A percentile compares a stretch with the other conserved stretches of the same genome.
Evolutionary conservation across 805 yeast genomes (phyloP).

Genomic region (Candida orba): DNA sequence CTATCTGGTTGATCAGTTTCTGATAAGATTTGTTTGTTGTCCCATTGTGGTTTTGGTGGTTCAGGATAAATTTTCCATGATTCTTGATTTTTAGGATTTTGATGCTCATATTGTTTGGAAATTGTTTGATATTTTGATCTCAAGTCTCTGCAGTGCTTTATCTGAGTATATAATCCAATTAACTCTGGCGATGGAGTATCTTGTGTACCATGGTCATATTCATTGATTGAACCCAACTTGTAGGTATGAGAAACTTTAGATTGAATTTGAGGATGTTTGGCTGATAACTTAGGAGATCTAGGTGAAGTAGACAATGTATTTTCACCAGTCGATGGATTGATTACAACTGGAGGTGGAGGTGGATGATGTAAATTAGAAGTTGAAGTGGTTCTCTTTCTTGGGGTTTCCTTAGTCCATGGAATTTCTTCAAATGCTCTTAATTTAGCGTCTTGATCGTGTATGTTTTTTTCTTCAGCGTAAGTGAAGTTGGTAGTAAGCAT

Average conservation of each 20-base stretch:
- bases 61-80: slow-evolving; percentile 83
- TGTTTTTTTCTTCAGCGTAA: slow-evolving; percentile 53
- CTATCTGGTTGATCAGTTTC: slow-evolving; percentile 34
- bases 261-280: not conserved
- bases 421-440: slow-evolving; percentile 44
- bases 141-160: slow-evolving; percentile 58
- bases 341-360: slow-evolving; percentile 30
- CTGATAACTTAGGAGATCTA: slow-evolving; percentile 7
- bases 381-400: slow-evolving; percentile 30
- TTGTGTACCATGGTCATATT: slow-evolving; percentile 42
- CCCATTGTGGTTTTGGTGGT: slow-evolving; percentile 90
- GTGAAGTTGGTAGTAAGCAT: slow-evolving; percentile 48
- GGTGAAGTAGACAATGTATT: slow-evolving; percentile 18
- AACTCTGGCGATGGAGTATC: slow-evolving; percentile 65
- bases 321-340: slow-evolving; percentile 18
- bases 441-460: slow-evolving; percentile 64
- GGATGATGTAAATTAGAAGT: slow-evolving; percentile 30
- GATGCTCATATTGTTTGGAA: slow-evolving; percentile 65
- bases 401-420: slow-evolving; percentile 19
- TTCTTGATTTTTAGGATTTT: slow-evolving; percentile 76
- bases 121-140: slow-evolving; percentile 68
- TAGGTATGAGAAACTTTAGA: slow-evolving; percentile 23
- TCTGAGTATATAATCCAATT: slow-evolving; percentile 53
- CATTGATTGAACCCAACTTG: slow-evolving; percentile 39
- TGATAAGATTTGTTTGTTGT: slow-evolving; percentile 47